Percentiles rank a stretch among this genome's conserved stretches.
phyloP scores from a whole-genome alignment of 2,329 filamentous ascomycete genomes.

The Colletotrichum lentis region DNA sequence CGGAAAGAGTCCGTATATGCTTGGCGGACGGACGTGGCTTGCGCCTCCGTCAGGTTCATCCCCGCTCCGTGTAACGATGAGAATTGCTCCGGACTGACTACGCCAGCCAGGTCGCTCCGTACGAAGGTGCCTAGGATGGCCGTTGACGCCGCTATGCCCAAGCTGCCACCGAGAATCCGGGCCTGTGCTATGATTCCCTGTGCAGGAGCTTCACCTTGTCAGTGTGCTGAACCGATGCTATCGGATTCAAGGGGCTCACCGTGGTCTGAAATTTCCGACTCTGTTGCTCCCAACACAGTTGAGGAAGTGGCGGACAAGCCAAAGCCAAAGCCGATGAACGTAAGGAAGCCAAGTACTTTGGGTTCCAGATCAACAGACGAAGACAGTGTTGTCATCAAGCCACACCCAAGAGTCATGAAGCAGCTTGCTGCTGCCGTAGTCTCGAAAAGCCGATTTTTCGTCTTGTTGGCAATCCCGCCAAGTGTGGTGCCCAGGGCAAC shows the following conservation, averaged over 20 bases:
- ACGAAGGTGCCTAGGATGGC: constrained; percentile 52
- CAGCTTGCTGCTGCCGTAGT: constrained; percentile 53
- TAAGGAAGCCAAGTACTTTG: constrained; percentile 59
- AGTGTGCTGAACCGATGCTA: constrained; percentile 15
- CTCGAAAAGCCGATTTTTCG: constrained; percentile 54
- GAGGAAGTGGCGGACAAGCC: constrained; percentile 58
- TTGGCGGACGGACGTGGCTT: constrained; percentile 47
- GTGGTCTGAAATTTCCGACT: constrained; percentile 55
- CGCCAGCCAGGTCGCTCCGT: constrained; percentile 43
- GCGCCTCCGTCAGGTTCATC: constrained; percentile 41
- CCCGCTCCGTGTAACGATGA: constrained; percentile 41
- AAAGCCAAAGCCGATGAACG: constrained; percentile 62
- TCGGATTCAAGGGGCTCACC: constrained; percentile 47
- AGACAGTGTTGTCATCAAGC: constrained; percentile 52
- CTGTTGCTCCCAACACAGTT: constrained; percentile 56
- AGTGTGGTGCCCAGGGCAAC: constrained; percentile 56
- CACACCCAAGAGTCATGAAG: constrained; percentile 58
- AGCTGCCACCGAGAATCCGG: constrained; percentile 61
- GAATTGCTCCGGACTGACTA: constrained; percentile 44
- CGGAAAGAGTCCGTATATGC: constrained; percentile 57
- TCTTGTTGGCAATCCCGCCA: constrained; percentile 54
- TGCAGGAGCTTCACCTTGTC: constrained; percentile 52
- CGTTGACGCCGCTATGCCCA: constrained; percentile 63
- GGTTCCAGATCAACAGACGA: constrained; percentile 48
- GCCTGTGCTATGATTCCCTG: constrained; percentile 63